Conservation (phyloP, 371 early-diverging fungal species). For the Apophysomyces elegans region DNA sequence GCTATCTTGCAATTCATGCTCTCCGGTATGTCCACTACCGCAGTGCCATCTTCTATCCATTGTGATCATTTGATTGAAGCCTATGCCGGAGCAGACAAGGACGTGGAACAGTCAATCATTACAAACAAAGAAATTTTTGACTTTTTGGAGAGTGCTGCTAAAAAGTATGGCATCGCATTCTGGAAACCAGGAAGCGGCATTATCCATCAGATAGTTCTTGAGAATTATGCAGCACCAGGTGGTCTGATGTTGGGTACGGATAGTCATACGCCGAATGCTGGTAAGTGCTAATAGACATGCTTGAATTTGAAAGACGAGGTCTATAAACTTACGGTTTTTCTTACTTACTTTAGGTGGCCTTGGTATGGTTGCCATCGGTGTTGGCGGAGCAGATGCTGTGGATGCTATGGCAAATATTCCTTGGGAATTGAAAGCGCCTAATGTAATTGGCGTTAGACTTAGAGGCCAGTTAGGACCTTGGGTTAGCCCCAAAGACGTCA, state of each 20-base stretch:
- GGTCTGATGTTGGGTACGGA: constrained; percentile 90
- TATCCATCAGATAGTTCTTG: constrained; percentile 92
- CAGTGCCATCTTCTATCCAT: constrained; percentile 90
- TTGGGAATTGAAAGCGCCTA: constrained; percentile 94
- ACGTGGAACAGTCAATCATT: constrained; percentile 67
- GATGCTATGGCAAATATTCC: constrained; percentile 95
- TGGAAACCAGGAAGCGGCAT: constrained; percentile 92
- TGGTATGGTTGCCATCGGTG: constrained; percentile 93
- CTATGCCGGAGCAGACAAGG: constrained; percentile 73
- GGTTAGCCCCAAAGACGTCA: constrained; percentile 94
- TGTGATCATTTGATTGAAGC: constrained; percentile 95
- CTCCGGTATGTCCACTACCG: constrained; percentile 81
- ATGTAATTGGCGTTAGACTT: constrained; percentile 92
- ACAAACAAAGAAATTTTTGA: constrained; percentile 87
- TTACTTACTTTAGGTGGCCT: constrained; percentile 78
- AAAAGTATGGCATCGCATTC: constrained; percentile 87
- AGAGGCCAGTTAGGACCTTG: constrained; percentile 87
- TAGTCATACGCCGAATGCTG: constrained; percentile 79
- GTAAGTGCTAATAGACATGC: constrained; percentile 24
- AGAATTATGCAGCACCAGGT: constrained; percentile 94
- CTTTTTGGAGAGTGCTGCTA: constrained; percentile 79
- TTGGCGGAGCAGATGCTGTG: constrained; percentile 95
- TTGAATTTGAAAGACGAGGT: not conserved
- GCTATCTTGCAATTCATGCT: constrained; percentile 94
- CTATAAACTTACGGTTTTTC: constrained; percentile 27